Conservation (phyloP, 192 early-diverging fungal species). For the Thoreauomyces humboldtii region DNA sequence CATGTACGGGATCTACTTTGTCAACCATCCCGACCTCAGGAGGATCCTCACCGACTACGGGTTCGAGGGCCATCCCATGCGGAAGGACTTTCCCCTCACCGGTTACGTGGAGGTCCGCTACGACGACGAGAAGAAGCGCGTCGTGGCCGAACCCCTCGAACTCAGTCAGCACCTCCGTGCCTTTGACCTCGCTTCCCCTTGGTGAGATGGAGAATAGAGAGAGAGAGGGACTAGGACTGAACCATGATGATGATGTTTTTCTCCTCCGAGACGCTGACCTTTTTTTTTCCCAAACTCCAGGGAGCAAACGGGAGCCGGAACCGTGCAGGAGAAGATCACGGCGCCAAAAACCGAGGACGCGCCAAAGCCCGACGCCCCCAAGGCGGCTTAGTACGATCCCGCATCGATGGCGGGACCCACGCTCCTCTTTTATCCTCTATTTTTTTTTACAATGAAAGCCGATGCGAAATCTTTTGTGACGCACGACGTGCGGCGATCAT, state of each 20-base stretch:
- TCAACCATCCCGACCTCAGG: conserved; percentile 91
- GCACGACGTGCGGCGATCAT: too few relatives aligned
- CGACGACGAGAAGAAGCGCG: conserved; percentile 97
- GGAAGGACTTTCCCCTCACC: conserved; percentile 98
- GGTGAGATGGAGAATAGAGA: conserved; percentile 54
- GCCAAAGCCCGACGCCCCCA: neutral
- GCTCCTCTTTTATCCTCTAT: too few relatives aligned
- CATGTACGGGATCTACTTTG: conserved; percentile 98
- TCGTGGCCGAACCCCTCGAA: conserved; percentile 94
- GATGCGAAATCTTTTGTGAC: too few relatives aligned
- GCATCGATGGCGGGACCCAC: too few relatives aligned
- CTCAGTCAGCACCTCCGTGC: conserved; percentile 93
- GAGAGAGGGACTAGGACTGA: neutral
- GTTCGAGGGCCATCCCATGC: conserved; percentile 85
- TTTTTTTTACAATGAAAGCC: too few relatives aligned
- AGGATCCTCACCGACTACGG: conserved; percentile 98
- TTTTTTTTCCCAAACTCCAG: conserved; percentile 19
- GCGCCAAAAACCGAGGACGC: conserved; percentile 6
- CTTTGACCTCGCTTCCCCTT: conserved; percentile 94
- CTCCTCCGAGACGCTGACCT: neutral
- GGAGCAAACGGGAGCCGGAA: conserved; percentile 45
- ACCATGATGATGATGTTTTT: neutral
- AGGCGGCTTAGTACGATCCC: too few relatives aligned
- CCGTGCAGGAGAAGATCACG: conserved; percentile 27
- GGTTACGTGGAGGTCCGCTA: conserved; percentile 99